Evolutionary conservation across 2,329 filamentous ascomycete genomes (phyloP).

Genomic region (Penicillium aurantiogriseum): DNA sequence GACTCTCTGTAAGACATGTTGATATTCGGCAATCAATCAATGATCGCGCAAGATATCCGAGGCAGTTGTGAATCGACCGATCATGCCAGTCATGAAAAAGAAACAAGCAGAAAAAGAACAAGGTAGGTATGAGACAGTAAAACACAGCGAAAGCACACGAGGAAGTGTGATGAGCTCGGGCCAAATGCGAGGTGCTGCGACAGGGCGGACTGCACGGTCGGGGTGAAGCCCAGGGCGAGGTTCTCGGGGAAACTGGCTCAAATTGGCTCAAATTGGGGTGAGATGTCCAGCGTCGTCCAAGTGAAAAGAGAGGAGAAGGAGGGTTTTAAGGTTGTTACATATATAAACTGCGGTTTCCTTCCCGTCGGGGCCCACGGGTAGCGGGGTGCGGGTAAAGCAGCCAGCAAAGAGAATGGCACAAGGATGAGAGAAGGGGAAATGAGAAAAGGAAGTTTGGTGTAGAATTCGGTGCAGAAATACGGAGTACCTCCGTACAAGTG

Average conservation of each 20-base stretch:
- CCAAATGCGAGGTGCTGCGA: neutral
- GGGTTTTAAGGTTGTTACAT: neutral
- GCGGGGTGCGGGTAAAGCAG: neutral
- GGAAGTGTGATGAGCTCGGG: neutral
- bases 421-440: slow-evolving; percentile 6
- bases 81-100: neutral
- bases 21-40: neutral
- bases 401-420: neutral
- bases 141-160: neutral
- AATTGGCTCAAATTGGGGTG: no score
- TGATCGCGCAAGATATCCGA: neutral
- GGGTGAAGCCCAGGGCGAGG: neutral
- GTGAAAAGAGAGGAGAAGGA: neutral
- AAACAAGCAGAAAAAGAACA: neutral
- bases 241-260: neutral
- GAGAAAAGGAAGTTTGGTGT: neutral
- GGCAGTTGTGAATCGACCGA: neutral
- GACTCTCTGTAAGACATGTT: slow-evolving; percentile 3
- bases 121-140: neutral
- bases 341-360: neutral
- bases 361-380: neutral
- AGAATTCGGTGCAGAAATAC: slow-evolving; percentile 2
- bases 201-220: neutral
- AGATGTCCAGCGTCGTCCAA: neutral
- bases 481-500: neutral